A percentile compares a stretch with the other conserved stretches of the same genome.
Conservation (phyloP, 2,329 filamentous ascomycete genomes). For the Phaeoacremonium minimum region DNA sequence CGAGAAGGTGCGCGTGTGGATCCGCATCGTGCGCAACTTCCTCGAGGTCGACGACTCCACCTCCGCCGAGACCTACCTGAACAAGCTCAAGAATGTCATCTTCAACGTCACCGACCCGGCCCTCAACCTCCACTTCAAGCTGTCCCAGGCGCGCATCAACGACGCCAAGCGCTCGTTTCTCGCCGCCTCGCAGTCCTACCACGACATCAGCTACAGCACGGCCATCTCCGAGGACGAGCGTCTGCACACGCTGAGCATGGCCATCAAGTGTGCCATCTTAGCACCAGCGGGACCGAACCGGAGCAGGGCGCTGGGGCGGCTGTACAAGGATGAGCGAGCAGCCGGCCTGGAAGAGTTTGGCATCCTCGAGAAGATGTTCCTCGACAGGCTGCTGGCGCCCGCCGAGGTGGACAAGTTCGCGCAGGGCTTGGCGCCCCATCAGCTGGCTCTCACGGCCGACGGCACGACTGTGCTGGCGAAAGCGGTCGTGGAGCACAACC, state of each 20-base stretch:
- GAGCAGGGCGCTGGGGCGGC: conserved; percentile 70
- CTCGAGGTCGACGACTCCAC: conserved; percentile 91
- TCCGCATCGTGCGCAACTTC: conserved; percentile 90
- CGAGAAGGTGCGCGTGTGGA: conserved; percentile 81
- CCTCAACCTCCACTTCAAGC: conserved; percentile 77
- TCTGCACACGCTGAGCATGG: conserved; percentile 76
- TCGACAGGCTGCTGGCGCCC: conserved; percentile 76
- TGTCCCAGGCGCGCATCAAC: conserved; percentile 88
- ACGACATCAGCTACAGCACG: conserved; percentile 74
- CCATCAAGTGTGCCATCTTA: conserved; percentile 88
- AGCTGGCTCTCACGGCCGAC: conserved; percentile 84
- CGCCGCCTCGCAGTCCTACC: conserved; percentile 82
- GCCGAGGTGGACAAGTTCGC: conserved; percentile 87
- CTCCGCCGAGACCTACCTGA: conserved; percentile 79
- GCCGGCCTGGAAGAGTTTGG: conserved; percentile 71
- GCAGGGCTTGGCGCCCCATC: conserved; percentile 74
- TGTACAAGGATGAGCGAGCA: conserved; percentile 92
- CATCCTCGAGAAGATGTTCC: conserved; percentile 96
- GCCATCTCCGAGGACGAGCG: conserved; percentile 84
- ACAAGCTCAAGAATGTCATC: conserved; percentile 92
- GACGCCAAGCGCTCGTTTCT: conserved; percentile 89
- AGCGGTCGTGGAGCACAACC: conserved; percentile 93
- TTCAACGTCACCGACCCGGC: conserved; percentile 70
- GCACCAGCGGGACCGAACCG: conserved; percentile 86
- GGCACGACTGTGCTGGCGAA: conserved; percentile 90